These are phyloP conservation scores for Carpinus fangiana DNA, from an alignment of 306 rosid genomes.

Conservation along the genomic window DNA sequence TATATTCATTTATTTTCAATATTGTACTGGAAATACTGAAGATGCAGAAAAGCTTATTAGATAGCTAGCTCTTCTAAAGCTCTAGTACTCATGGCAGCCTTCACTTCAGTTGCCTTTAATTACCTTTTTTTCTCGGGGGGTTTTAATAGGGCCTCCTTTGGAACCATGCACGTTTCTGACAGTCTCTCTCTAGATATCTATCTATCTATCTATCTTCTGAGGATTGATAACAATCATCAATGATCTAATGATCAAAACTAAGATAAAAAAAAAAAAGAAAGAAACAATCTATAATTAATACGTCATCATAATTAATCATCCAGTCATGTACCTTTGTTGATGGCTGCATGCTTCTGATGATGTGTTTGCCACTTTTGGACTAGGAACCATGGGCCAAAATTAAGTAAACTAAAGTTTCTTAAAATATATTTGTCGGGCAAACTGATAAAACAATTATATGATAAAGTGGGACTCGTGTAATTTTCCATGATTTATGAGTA, in stretches of 20 bases:
- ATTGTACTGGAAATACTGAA: background rate
- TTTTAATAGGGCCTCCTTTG: conserved; percentile 16
- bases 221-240: no score
- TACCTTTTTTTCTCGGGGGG: background rate
- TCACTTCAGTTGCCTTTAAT: conserved; percentile 27
- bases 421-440: background rate
- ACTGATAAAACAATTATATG: background rate
- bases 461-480: background rate
- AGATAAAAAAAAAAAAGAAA: background rate
- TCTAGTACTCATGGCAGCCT: conserved; percentile 27
- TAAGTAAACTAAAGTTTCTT: background rate
- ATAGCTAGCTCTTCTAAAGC: conserved; percentile 23
- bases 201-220: no score
- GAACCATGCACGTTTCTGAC: no score
- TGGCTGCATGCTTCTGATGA: background rate
- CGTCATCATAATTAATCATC: background rate
- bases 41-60: conserved; percentile 19
- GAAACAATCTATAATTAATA: background rate
- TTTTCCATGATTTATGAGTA: background rate
- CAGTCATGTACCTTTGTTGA: background rate
- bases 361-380: background rate
- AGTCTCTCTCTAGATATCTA: background rate
- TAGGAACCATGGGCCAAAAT: background rate
- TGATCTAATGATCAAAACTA: no score
- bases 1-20: background rate